Conservation (phyloP, 371 early-diverging fungal genomes). For the Funneliformis caledonium region DNA sequence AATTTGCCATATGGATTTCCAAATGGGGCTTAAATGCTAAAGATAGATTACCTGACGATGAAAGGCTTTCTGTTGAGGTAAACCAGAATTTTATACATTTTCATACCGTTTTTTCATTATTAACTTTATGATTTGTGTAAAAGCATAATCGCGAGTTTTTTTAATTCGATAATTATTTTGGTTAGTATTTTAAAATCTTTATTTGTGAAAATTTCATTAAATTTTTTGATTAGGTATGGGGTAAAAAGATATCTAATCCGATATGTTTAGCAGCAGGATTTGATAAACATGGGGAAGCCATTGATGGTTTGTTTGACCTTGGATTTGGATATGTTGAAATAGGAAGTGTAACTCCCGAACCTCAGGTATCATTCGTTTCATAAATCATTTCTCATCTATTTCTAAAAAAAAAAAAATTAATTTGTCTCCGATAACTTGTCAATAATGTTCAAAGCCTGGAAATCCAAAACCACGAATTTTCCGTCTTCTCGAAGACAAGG, state of each 20-base stretch:
- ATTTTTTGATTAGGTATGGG: slow-evolving; percentile 58
- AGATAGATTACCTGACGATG: slow-evolving; percentile 54
- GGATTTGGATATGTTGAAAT: slow-evolving; percentile 90
- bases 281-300: slow-evolving; percentile 85
- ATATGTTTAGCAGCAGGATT: slow-evolving; percentile 87
- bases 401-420: neutral
- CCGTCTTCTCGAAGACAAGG: slow-evolving; percentile 68
- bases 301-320: slow-evolving; percentile 74
- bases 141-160: neutral
- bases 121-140: too few species aligned
- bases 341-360: slow-evolving; percentile 80
- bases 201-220: neutral
- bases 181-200: neutral
- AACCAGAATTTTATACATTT: neutral
- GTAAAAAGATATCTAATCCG: slow-evolving; percentile 71
- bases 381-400: neutral
- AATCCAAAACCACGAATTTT: slow-evolving; percentile 84
- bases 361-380: slow-evolving; percentile 59
- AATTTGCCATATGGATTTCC: slow-evolving; percentile 59
- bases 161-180: slow-evolving; percentile 16
- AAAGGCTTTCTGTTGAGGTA: slow-evolving; percentile 56
- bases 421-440: neutral
- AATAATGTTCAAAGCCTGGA: slow-evolving; percentile 57
- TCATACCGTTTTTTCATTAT: too few species aligned
- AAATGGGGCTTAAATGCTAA: slow-evolving; percentile 65